Evolutionary conservation across 2,329 filamentous ascomycete species (phyloP), one percentile per base, ranked within the genome.

Genomic region (Monosporascus sp.): DNA sequence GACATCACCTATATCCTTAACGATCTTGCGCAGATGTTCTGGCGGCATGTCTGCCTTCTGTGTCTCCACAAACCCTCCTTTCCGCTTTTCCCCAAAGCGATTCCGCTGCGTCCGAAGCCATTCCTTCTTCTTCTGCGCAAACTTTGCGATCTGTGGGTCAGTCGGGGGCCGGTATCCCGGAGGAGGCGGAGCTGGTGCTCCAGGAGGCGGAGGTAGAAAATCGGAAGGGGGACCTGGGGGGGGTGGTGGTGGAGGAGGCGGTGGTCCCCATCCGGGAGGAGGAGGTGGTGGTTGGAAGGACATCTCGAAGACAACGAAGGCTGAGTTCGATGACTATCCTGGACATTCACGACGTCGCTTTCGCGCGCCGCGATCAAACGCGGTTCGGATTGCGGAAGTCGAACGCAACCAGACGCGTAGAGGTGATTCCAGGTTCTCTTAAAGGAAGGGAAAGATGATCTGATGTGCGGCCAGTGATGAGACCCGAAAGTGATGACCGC

Each of bases 41-140:
- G 94, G 93, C 0, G 94, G 95, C 90, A 99, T 96, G 66, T 99
- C 94, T 9, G 91, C 91, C 79, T 99, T 99, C 68, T 97, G 93
- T 7, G 92, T 96, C 74, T 99, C 93, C 1, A 99, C 91, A 59
- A 97, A 97, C 0, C 95, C 94, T 22, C 88, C 91, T 74, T 96
- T 96, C 56, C 94, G 83, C 82, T 97, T 97, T 80, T 99, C 95
- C 50, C 91, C 91, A 60, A 97, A 99, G 51, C 94, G 86, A 70
- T 91, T 94, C 63, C 91, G 86, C 75, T 96, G 94, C 60, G 82
- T 84, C 57, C 92, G 88, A 65, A 97, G 79, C 95, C 95, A 99
- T 86, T 97, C 92, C 71, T 91, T 96, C 81, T 97, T 99, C 81
- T 97, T 99, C 73, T 97, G 90, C 54, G 92, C 90, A 67, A 97